Percentiles rank a stretch among this genome's conserved stretches.
These are phyloP conservation scores for Globisporangium yorkense DNA, from an alignment of 352 stramenopile species.

Conservation along the genomic window DNA sequence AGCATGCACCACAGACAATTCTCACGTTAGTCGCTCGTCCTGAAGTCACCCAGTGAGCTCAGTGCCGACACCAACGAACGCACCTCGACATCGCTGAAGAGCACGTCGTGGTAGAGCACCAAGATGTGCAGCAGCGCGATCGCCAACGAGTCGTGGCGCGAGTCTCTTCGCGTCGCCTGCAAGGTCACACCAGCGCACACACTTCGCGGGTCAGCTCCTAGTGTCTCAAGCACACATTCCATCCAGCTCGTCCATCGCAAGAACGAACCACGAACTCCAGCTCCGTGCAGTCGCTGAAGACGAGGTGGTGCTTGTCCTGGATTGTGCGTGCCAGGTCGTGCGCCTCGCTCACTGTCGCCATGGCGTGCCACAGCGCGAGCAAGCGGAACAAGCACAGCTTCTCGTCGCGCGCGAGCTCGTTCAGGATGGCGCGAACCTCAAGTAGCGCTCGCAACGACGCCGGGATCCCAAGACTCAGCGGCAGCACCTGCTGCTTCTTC, in stretches of 20 bases:
- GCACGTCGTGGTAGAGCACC: conserved; percentile 55
- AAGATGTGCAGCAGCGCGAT: conserved; percentile 50
- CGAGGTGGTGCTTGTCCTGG: conserved; percentile 42
- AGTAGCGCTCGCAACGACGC: conserved; percentile 34
- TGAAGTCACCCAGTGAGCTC: not conserved
- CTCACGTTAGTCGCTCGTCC: too few relatives aligned
- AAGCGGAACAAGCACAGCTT: conserved; percentile 48
- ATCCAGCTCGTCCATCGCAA: not conserved
- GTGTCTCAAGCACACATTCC: too few relatives aligned
- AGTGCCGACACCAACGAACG: not conserved
- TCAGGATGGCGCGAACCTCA: conserved; percentile 37
- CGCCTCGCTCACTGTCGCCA: conserved; percentile 28
- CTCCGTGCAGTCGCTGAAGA: conserved; percentile 58
- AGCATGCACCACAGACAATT: not conserved
- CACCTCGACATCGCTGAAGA: conserved; percentile 72
- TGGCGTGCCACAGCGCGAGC: conserved; percentile 46
- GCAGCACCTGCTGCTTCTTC: conserved; percentile 26
- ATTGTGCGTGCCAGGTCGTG: conserved; percentile 39
- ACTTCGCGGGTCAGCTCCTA: not conserved
- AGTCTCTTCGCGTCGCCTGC: conserved; percentile 34
- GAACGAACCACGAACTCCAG: conserved; percentile 53
- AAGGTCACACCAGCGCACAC: conserved; percentile 3
- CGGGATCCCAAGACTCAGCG: conserved; percentile 3
- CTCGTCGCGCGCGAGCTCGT: conserved; percentile 37
- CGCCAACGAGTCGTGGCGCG: conserved; percentile 33